Conservation (phyloP, 495 filamentous ascomycete genomes). For the Staphylotrichum longicolle region DNA sequence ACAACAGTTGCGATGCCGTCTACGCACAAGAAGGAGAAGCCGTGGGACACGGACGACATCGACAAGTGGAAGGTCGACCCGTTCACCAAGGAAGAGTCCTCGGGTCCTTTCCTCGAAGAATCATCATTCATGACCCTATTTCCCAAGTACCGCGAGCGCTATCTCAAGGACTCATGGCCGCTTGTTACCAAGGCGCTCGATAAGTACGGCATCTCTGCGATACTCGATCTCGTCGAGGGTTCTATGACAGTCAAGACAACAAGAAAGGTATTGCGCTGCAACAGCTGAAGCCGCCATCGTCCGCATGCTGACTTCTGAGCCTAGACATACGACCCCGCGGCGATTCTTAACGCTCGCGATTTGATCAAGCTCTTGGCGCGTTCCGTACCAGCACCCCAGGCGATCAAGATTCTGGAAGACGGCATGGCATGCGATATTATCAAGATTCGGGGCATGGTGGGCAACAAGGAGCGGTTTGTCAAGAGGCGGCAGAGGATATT, state of each 20-base stretch:
- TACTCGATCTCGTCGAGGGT: slow-evolving; percentile 90
- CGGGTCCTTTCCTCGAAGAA: slow-evolving; percentile 87
- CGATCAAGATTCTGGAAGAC: slow-evolving; percentile 91
- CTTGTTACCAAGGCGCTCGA: slow-evolving; percentile 73
- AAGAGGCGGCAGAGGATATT: slow-evolving; percentile 92
- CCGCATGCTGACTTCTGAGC: neutral
- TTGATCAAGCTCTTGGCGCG: slow-evolving; percentile 89
- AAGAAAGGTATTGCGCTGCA: slow-evolving; percentile 39
- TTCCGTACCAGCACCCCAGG: slow-evolving; percentile 89
- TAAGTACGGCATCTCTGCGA: slow-evolving; percentile 79
- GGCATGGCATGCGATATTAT: slow-evolving; percentile 87
- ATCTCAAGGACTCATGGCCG: slow-evolving; percentile 91
- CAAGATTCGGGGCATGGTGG: slow-evolving; percentile 82
- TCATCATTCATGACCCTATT: slow-evolving; percentile 84
- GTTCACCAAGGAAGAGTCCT: slow-evolving; percentile 83
- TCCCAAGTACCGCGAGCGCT: slow-evolving; percentile 95
- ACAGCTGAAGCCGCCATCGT: neutral
- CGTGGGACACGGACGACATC: slow-evolving; percentile 97
- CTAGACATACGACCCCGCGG: slow-evolving; percentile 87
- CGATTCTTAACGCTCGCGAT: slow-evolving; percentile 92
- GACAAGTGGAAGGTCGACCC: slow-evolving; percentile 95
- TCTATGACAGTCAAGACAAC: slow-evolving; percentile 96
- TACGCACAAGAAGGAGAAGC: slow-evolving; percentile 90
- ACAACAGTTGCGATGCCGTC: slow-evolving; percentile 66
- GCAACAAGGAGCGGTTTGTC: slow-evolving; percentile 95